Conservation (phyloP, 176 grass and related monocot species). For the Echinochloa phyllopogon region DNA sequence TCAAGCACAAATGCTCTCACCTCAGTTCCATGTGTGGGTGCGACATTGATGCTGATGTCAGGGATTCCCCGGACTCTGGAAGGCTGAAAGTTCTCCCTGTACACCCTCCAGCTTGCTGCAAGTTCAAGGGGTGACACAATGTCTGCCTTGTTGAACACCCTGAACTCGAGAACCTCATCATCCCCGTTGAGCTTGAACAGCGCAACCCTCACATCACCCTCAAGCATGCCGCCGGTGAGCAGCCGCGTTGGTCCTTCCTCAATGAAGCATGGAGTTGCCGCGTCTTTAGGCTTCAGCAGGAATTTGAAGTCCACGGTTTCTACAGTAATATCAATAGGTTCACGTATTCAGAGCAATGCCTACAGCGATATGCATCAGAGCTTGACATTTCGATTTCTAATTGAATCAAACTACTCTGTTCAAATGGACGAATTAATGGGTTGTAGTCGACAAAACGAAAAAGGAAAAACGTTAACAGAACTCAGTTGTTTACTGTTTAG, state of each 20-base stretch:
- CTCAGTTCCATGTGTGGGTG: conserved; percentile 58
- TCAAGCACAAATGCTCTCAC: conserved; percentile 38
- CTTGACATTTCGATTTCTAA: not conserved
- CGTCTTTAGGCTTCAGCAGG: conserved; percentile 87
- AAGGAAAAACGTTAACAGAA: not conserved
- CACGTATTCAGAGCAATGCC: not conserved
- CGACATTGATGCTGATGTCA: conserved; percentile 89
- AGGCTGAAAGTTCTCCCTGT: conserved; percentile 90
- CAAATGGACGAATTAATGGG: not conserved
- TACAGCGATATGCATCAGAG: not conserved
- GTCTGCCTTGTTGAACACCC: conserved; percentile 92
- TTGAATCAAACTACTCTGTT: not conserved
- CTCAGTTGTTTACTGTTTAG: not conserved
- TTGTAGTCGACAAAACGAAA: not conserved
- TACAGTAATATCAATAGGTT: conserved; percentile 30
- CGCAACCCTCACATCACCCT: conserved; percentile 79
- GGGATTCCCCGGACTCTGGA: conserved; percentile 90
- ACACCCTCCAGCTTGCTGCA: conserved; percentile 93
- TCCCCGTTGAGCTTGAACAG: conserved; percentile 75
- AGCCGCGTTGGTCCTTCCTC: conserved; percentile 75
- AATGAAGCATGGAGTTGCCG: conserved; percentile 59
- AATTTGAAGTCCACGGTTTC: conserved; percentile 97
- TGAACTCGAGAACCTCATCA: conserved; percentile 73
- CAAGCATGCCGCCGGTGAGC: conserved; percentile 83
- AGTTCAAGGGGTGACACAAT: conserved; percentile 90